Conservation (phyloP, 2,329 filamentous ascomycete genomes). For the Hymenoscyphus fraxineus region DNA sequence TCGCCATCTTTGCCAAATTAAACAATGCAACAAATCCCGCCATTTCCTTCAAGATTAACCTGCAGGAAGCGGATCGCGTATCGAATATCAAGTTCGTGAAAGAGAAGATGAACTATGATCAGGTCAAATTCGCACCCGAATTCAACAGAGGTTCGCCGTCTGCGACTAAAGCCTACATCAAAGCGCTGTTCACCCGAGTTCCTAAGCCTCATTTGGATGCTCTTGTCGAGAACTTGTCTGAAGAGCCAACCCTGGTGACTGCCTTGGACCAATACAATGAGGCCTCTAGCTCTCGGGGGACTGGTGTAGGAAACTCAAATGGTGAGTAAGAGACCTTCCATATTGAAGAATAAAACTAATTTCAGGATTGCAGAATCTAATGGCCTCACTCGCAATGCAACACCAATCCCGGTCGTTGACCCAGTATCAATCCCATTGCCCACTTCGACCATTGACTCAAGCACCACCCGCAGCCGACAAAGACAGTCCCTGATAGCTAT, state of each 20-base stretch:
- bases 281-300: not conserved
- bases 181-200: not conserved
- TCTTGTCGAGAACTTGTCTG: not conserved
- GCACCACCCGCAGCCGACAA: not conserved
- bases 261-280: too few species aligned
- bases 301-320: not conserved
- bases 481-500: not conserved
- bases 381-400: not conserved
- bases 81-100: not conserved
- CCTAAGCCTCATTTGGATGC: not conserved
- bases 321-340: not conserved
- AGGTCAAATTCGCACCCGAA: not conserved
- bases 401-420: not conserved
- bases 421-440: not conserved
- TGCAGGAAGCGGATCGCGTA: not conserved
- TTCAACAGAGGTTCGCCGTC: not conserved
- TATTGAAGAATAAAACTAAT: not conserved
- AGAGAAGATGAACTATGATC: not conserved
- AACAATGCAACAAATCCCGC: not conserved
- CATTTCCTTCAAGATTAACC: not conserved
- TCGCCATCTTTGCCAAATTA: not conserved
- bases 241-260: not conserved
- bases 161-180: not conserved
- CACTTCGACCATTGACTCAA: too few species aligned
- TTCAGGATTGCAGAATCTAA: not conserved